Evolutionary conservation across 2,329 filamentous ascomycete genomes (phyloP).

Genomic region (Huntiella decipiens): DNA sequence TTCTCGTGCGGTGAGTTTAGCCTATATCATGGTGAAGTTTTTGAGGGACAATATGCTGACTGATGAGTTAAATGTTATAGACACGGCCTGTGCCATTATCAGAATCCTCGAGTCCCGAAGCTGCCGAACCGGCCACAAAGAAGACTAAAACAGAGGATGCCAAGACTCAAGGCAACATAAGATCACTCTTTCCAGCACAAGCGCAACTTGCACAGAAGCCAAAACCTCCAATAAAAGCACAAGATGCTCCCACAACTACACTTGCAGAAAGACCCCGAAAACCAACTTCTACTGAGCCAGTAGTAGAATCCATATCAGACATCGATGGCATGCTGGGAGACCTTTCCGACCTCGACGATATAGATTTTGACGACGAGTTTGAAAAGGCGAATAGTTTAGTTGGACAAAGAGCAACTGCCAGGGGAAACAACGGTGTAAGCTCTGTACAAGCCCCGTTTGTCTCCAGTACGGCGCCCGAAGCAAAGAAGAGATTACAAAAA

Average conservation of each 20-base stretch:
- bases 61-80: not conserved
- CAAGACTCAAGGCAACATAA: slow-evolving; percentile 35
- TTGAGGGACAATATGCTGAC: not conserved
- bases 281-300: slow-evolving; percentile 8
- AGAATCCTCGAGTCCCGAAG: slow-evolving; percentile 26
- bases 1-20: not conserved
- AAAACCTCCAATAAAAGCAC: slow-evolving; percentile 13
- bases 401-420: slow-evolving; percentile 26
- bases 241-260: not conserved
- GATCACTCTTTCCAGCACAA: slow-evolving; percentile 43
- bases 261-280: slow-evolving; percentile 14
- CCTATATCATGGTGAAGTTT: not conserved
- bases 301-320: slow-evolving; percentile 39
- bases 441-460: slow-evolving; percentile 17
- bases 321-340: slow-evolving; percentile 17
- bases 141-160: slow-evolving; percentile 30
- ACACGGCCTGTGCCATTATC: slow-evolving; percentile 16
- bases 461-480: not conserved
- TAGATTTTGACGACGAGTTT: slow-evolving; percentile 13
- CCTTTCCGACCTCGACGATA: slow-evolving; percentile 6
- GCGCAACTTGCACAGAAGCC: slow-evolving; percentile 22
- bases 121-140: slow-evolving; percentile 20
- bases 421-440: slow-evolving; percentile 24
- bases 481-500: slow-evolving; percentile 12
- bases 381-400: slow-evolving; percentile 25